These are phyloP conservation scores for Cladorrhinum sp. DNA, from an alignment of 2,329 filamentous ascomycete genomes.

Conservation along the genomic window DNA sequence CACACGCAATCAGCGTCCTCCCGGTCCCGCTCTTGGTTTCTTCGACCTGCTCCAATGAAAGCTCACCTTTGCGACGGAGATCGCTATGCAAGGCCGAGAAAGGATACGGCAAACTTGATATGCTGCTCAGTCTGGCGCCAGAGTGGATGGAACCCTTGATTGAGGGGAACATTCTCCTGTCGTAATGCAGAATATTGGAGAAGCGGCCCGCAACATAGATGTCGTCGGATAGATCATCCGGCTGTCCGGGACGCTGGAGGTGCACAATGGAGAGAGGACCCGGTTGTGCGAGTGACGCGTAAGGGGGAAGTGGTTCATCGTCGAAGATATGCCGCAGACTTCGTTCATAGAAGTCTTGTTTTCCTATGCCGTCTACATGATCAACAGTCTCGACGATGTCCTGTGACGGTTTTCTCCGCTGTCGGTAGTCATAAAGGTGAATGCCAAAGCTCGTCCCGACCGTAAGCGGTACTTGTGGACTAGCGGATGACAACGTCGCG, in stretches of 20 bases:
- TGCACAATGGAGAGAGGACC: conserved; percentile 82
- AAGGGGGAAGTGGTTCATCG: conserved; percentile 51
- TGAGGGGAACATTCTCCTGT: conserved; percentile 78
- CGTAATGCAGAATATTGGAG: conserved; percentile 83
- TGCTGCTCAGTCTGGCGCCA: conserved; percentile 71
- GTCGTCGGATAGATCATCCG: conserved; percentile 62
- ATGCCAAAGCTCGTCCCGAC: conserved; percentile 80
- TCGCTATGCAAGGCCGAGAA: conserved; percentile 63
- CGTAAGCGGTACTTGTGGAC: conserved; percentile 68
- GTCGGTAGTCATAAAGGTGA: conserved; percentile 76
- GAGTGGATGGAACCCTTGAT: conserved; percentile 79
- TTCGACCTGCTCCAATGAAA: conserved; percentile 53
- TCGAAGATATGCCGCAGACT: conserved; percentile 44
- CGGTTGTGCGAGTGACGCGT: conserved; percentile 73
- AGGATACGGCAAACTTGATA: conserved; percentile 67
- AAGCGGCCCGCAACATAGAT: conserved; percentile 90
- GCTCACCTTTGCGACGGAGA: conserved; percentile 51
- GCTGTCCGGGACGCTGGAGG: conserved; percentile 55
- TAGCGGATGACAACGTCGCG: conserved; percentile 71
- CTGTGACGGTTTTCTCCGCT: conserved; percentile 32
- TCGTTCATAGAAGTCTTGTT: conserved; percentile 33
- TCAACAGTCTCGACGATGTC: conserved; percentile 40
- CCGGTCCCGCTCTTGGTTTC: conserved; percentile 53
- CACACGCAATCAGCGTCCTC: conserved; percentile 74
- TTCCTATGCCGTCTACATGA: conserved; percentile 26